phyloP scores from a whole-genome alignment of 139 green algal species.

The Desmodesmus armatus region DNA sequence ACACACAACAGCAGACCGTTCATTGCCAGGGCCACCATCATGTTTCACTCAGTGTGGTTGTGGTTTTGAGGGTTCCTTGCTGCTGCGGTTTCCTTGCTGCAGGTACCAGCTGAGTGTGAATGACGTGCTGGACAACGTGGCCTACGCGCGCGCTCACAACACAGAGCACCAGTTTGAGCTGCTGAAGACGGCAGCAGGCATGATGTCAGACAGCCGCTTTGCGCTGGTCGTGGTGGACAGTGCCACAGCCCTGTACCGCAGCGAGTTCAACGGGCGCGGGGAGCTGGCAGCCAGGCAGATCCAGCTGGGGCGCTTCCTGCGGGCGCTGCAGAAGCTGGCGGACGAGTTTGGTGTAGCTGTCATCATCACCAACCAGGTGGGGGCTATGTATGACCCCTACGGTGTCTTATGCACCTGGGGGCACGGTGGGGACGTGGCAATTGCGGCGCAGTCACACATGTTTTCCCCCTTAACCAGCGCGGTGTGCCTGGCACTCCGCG shows the following conservation, averaged over 20 bases:
- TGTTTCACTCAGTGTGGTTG: too few relatives aligned
- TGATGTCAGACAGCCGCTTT: slow-evolving; percentile 96
- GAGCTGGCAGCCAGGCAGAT: slow-evolving; percentile 93
- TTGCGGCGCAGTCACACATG: too few relatives aligned
- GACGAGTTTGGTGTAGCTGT: slow-evolving; percentile 98
- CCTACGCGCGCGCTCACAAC: slow-evolving; percentile 98
- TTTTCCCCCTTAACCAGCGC: too few relatives aligned
- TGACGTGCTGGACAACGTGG: slow-evolving; percentile 99
- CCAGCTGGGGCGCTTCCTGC: slow-evolving; percentile 90
- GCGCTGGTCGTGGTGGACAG: slow-evolving; percentile 96
- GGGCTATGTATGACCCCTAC: too few relatives aligned
- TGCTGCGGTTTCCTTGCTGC: slow-evolving; percentile 7
- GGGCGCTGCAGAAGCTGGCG: slow-evolving; percentile 88
- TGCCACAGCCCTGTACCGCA: slow-evolving; percentile 93
- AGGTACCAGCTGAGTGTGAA: slow-evolving; percentile 88
- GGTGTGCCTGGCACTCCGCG: too few relatives aligned
- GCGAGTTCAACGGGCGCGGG: slow-evolving; percentile 91
- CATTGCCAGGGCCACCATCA: not conserved
- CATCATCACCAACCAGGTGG: slow-evolving; percentile 97
- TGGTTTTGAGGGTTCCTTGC: not conserved
- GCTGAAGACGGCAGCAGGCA: slow-evolving; percentile 86
- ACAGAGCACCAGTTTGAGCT: slow-evolving; percentile 97
- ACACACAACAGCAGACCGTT: not conserved
- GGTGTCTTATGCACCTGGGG: too few relatives aligned
- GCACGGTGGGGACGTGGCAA: too few relatives aligned